Percentiles rank a stretch among this genome's conserved stretches.
phyloP scores from a whole-genome alignment of 2,329 filamentous ascomycete species.

The Diaporthe nobilis region DNA sequence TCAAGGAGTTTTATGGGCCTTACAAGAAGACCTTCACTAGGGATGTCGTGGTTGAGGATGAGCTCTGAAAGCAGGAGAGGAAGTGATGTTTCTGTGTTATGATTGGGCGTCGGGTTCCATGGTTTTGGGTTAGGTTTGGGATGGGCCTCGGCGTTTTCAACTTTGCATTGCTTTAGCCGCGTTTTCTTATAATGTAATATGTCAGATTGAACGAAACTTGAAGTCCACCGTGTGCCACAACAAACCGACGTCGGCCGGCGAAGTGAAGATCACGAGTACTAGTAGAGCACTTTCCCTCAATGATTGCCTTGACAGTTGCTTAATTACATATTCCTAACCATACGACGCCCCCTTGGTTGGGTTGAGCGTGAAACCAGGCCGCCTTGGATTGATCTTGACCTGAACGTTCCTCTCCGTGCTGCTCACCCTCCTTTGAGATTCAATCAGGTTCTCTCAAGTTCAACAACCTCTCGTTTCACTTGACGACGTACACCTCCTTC shows the following conservation, averaged over 20 bases:
- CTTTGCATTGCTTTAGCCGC: not conserved
- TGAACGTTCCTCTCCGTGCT: not conserved
- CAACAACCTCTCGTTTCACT: not conserved
- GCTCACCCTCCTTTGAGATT: not conserved
- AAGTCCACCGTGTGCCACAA: no score
- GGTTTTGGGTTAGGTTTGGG: not conserved
- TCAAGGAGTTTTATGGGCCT: conserved; percentile 76
- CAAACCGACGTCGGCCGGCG: not conserved
- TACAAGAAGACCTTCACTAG: conserved; percentile 56
- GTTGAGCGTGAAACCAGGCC: not conserved
- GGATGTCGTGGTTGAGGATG: conserved; percentile 35
- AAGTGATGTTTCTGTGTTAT: not conserved
- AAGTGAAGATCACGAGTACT: not conserved
- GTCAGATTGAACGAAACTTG: not conserved
- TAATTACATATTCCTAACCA: no score
- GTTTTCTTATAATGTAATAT: not conserved
- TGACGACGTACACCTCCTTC: not conserved
- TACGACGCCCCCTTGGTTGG: not conserved
- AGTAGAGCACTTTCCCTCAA: not conserved
- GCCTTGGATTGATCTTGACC: not conserved
- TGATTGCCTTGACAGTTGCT: no score
- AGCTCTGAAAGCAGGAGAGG: conserved; percentile 25
- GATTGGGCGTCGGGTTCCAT: not conserved
- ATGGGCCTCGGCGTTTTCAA: conserved; percentile 2
- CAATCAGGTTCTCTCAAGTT: no score